Base-by-base conservation (phyloP, 2,329 filamentous ascomycete genomes). In the Neocucurbitaria cava region DNA sequence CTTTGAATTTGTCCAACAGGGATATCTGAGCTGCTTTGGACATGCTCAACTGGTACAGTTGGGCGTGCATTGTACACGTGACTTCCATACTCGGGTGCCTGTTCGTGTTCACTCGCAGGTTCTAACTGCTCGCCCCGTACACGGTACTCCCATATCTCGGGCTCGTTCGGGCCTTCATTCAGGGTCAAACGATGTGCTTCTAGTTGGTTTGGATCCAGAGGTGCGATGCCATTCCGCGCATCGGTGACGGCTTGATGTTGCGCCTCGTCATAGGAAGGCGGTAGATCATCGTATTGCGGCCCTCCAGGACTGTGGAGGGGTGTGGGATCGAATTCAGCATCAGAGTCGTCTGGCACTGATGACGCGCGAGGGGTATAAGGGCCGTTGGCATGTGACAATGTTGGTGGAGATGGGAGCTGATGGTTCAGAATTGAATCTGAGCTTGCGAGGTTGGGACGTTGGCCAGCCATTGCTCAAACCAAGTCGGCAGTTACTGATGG, bases 181-280 rank as follows among this genome's bases (percentile, higher is more conserved):
- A 55, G 31, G 4, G 64, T 67, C 7, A 67, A 49, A n/a, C 65
- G 62, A 33, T 66, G 64, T 4, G 64, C 65, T 52, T 72, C 66
- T 17, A 74, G 54, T 42, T 70, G 59, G 28, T 63, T 68, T 5
- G 66, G 65, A 39, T 69, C 63, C 11, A 70, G 45, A 1, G 70
- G 59, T 10, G 65, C 47, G n/a, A 64, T 49, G 15, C 68, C 69
- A 36, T 65, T 63, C 40, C 64, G 64, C 24, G 67, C 65, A 48
- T 75, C 67, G 24, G 62, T 57, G 3, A 71, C 52, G 18, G 68
- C 67, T 46, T 71, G 62, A 15, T 70, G 60, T 24, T 69, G 68
- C 5, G 73, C 74, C 52, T 76, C 68, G 39, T 74, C 71, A 46
- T 76, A 76, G 0, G 72, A 70, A 1, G 74, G 74, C 18, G 73